Conservation (phyloP, 164 flowering plant genomes). For the Liriodendron chinense region DNA sequence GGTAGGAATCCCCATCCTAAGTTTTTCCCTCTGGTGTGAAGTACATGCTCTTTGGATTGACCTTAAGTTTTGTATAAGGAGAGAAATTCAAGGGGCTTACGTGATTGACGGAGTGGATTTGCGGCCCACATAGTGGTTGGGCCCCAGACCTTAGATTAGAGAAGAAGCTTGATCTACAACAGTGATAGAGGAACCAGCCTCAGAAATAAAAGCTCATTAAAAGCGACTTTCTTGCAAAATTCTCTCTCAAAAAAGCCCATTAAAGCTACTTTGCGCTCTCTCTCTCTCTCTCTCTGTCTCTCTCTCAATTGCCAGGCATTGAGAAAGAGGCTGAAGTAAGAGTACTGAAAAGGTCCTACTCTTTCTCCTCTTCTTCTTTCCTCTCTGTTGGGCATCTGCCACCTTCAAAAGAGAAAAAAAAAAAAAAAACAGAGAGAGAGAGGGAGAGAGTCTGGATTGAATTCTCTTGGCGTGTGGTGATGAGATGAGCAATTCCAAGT, state of each 20-base stretch:
- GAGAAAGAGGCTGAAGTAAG: background rate
- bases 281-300: background rate
- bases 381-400: background rate
- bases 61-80: too few species aligned
- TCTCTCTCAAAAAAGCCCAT: background rate
- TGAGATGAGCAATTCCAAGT: constrained; percentile 44
- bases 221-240: background rate
- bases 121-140: too few species aligned
- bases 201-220: background rate
- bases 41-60: too few species aligned
- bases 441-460: background rate
- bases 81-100: too few species aligned
- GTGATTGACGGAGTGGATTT: too few species aligned
- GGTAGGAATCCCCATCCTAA: too few species aligned
- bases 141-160: too few species aligned
- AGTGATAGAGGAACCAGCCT: too few species aligned
- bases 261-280: background rate
- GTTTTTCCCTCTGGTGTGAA: too few species aligned
- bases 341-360: background rate
- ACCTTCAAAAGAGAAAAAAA: background rate
- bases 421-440: background rate
- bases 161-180: too few species aligned
- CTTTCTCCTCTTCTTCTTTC: background rate
- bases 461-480: constrained; percentile 4
- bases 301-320: background rate